Base-by-base conservation (phyloP, 2,329 filamentous ascomycete species). In the Conoideocrella luteorostrata region DNA sequence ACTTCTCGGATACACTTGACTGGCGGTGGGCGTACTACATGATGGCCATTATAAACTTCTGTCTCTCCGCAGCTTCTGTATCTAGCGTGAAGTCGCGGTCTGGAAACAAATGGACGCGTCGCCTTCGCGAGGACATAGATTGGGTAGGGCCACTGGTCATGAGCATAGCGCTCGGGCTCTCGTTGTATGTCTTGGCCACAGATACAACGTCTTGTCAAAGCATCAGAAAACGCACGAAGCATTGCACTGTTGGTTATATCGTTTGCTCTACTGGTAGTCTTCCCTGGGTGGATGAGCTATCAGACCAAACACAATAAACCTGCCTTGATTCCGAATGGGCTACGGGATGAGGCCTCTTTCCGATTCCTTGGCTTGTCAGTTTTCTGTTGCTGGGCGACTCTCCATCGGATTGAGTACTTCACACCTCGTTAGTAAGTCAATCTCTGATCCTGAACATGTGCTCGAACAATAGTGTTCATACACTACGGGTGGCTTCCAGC, bases 271-370 rank as follows among this genome's bases (percentile, higher is more conserved):
- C 56, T 80, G 1, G 68, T 67, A 0, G 55, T 57, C 0, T 83
- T 83, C 46, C 65, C 74, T 1, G 54, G 69, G 17, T 82, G 78
- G 78, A 72, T 78, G 45, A 59, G 65, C 2, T 61, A 64, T 3
- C 78, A 77, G 41, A 71, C 71, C 22, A 66, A 59, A 6, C 56
- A 60, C 1, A 60, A 63, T 2, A 64, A 65, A 5, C 72, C 78
- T 12, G 77, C 77, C 0, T 55, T 83, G 3, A 79, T 83, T 4
- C 78, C 79, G 0, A 82, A 82, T 48, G 69, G 66, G 0, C 58
- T 83, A 0, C 82, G 78, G 79, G 67, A 61, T 4, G 79, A 78
- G 23, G 56, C 60, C 0, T 61, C 72, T 2, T 83, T 82, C 49
- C 73, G 74, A 0, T 67, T 65, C 1, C 68, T 78, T 6, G 82